Evolutionary conservation across 2,329 filamentous ascomycete genomes (phyloP).

Genomic region (Raffaelea deltoideospora): DNA sequence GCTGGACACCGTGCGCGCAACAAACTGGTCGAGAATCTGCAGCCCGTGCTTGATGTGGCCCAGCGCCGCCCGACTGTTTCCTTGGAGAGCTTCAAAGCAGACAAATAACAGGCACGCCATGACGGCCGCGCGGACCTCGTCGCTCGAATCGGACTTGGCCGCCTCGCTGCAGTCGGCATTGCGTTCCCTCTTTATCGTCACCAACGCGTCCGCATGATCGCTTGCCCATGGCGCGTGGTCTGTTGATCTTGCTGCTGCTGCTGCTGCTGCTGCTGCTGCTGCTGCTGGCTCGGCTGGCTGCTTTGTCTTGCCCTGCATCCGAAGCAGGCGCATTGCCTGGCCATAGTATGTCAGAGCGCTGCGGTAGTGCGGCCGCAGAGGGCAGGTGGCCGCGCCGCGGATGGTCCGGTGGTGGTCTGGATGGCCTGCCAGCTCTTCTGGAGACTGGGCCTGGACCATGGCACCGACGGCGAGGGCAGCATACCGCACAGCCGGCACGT

Average conservation of each 20-base stretch:
- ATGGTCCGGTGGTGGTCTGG: constrained; percentile 4
- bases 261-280: background rate
- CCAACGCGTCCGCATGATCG: too few relatives aligned
- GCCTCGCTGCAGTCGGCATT: too few relatives aligned
- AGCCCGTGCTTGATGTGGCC: constrained; percentile 21
- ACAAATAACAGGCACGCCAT: constrained; percentile 22
- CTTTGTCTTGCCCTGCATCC: background rate
- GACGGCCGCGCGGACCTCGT: constrained; percentile 15
- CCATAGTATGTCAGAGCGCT: constrained; percentile 21
- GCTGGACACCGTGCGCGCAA: constrained; percentile 3
- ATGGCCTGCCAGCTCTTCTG: constrained; percentile 2
- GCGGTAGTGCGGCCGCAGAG: constrained; percentile 13
- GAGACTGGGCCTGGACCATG: constrained; percentile 11
- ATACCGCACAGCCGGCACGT: constrained; percentile 19
- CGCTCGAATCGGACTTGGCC: background rate
- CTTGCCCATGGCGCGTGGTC: too few relatives aligned
- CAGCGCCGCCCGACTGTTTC: constrained; percentile 18
- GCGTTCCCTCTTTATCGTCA: too few relatives aligned
- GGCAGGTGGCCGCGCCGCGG: background rate
- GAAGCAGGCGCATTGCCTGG: constrained; percentile 14
- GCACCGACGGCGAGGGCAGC: constrained; percentile 23
- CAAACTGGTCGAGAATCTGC: constrained; percentile 20
- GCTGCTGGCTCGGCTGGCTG: background rate
- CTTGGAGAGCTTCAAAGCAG: constrained; percentile 22
- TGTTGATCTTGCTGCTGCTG: too few relatives aligned